Evolutionary conservation across 108 stramenopile species (phyloP).

Genomic region (Pelagomonas calceolata): DNA sequence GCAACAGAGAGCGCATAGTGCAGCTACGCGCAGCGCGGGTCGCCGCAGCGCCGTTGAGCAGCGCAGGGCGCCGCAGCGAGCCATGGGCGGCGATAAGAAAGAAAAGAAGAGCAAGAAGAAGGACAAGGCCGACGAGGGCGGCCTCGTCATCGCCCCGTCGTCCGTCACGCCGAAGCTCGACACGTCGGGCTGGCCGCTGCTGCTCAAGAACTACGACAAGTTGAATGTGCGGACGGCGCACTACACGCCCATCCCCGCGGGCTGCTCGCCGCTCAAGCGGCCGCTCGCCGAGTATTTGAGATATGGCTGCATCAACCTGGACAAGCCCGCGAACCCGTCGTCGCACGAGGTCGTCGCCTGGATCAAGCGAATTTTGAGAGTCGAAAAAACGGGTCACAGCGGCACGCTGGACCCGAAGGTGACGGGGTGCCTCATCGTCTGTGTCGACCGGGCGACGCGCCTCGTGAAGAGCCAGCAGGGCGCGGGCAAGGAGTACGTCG

Average conservation of each 20-base stretch:
- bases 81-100: no score
- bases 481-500: conserved; percentile 98
- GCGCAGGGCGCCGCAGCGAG: no score
- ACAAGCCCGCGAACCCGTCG: conserved; percentile 97
- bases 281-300: conserved; percentile 74
- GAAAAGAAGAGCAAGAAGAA: conserved; percentile 53
- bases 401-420: conserved; percentile 99
- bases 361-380: conserved; percentile 98
- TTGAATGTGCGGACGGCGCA: conserved; percentile 94
- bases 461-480: conserved; percentile 97
- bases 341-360: conserved; percentile 98
- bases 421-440: conserved; percentile 99
- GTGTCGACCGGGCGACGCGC: conserved; percentile 96
- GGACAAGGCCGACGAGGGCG: conserved; percentile 20
- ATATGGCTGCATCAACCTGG: conserved; percentile 97
- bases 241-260: conserved; percentile 95
- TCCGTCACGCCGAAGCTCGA: conserved; percentile 72
- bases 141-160: conserved; percentile 64
- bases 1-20: no score
- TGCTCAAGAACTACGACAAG: conserved; percentile 90
- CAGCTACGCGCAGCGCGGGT: no score
- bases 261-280: conserved; percentile 87
- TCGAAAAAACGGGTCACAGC: conserved; percentile 98
- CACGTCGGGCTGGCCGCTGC: conserved; percentile 91
- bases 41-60: no score